These are phyloP conservation scores for Syzygium jambos DNA, from an alignment of 345 rosid genomes.

Conservation along the genomic window DNA sequence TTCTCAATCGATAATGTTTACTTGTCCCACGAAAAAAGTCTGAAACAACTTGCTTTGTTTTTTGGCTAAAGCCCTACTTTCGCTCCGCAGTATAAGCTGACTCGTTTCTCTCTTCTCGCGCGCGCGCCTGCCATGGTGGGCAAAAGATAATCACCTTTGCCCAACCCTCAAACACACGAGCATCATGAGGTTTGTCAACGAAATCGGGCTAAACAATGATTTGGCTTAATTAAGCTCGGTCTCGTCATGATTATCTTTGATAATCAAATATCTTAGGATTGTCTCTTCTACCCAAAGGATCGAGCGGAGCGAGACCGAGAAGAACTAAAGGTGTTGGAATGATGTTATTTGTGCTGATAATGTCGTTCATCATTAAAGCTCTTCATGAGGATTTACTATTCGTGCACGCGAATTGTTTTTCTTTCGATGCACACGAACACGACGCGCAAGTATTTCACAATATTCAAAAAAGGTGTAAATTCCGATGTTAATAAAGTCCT, in stretches of 20 bases:
- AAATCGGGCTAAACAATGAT: background rate
- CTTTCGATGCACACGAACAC: background rate
- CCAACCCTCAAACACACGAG: background rate
- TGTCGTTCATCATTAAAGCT: background rate
- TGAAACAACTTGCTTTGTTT: background rate
- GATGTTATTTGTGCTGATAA: background rate
- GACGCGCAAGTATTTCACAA: background rate
- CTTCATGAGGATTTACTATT: background rate
- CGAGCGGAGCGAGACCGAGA: background rate
- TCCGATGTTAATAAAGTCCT: background rate
- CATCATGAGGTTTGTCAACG: background rate
- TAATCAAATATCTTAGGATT: background rate
- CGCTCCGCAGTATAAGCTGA: background rate
- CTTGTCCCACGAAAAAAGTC: background rate
- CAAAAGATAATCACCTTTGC: background rate
- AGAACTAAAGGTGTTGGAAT: background rate
- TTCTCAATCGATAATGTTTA: background rate
- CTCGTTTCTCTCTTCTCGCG: background rate
- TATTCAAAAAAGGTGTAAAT: background rate
- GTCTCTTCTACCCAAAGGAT: background rate
- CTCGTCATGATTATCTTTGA: background rate
- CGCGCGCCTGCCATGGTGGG: background rate
- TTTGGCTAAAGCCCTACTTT: background rate
- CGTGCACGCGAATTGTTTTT: background rate
- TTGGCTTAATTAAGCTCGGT: background rate